Base-by-base conservation (phyloP, 2,329 filamentous ascomycete genomes). In the Hyphodiscus sp. region DNA sequence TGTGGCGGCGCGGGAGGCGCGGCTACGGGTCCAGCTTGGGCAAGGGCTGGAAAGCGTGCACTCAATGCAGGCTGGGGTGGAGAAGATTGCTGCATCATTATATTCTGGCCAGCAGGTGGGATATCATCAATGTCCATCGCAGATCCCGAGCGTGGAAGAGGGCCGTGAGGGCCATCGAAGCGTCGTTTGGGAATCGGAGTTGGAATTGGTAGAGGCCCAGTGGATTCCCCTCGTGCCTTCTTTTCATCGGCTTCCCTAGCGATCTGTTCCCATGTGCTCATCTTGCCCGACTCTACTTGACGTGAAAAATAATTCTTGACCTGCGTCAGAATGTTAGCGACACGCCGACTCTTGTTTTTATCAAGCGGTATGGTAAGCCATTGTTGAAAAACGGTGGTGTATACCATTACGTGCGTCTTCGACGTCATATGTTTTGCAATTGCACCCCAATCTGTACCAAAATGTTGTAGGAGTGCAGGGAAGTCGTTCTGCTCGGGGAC, bases 321-420 rank as follows among this genome's bases (percentile, higher is more conserved):
- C 82, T 85, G 63, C 60, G 53, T 47, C 57, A 57, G 50, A 52
- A 66, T 60, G 65, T 68, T 67, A 68, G 65, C 59, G 57, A 64
- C 61, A 63, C 57, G 58, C 52, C 61, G 61, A 59, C 59, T 64
- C 52, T 63, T 61, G 53, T 62, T 65, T 51, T 48, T 65, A 58
- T 62, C 59, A 51, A 53, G 60, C 38, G 56, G 51, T 54, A 65
- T 55, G 57, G 53, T 51, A 58, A 63, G 46, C 57, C 54, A 58
- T 61, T 62, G 68, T 62, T 64, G 60, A 63, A 63, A 65, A 60
- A 51, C 44, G 46, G 47, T 45, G 48, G 51, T 61, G 67, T 77
- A 68, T 75, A 88, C 89, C 89, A 94, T 94, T n/a, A 87, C 87
- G 52, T 86, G 80, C 18, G 89, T 92, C 71, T 92, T 92, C 4